phyloP scores from a whole-genome alignment of 371 early-diverging fungal species.

The Saksenaea vasiformis region DNA sequence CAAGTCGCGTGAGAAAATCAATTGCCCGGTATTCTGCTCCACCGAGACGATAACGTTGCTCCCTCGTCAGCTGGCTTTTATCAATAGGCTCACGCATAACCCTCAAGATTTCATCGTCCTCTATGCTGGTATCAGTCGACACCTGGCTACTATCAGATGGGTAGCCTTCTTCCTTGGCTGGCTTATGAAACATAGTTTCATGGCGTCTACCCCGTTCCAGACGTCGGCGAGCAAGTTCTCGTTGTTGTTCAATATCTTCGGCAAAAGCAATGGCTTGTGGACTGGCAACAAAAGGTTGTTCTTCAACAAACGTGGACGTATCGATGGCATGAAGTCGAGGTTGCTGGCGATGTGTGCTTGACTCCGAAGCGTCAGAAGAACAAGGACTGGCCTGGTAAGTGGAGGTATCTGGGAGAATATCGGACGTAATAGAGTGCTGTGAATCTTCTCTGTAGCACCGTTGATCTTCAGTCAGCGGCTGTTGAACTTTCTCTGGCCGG shows the following conservation, averaged over 20 bases:
- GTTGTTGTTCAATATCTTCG: constrained; percentile 38
- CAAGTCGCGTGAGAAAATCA: constrained; percentile 29
- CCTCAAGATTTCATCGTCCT: background rate
- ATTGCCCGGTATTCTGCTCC: constrained; percentile 44
- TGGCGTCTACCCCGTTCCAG: background rate
- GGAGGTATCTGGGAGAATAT: too few relatives aligned
- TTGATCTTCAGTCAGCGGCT: too few relatives aligned
- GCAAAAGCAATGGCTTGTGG: background rate
- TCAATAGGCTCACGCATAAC: constrained; percentile 24
- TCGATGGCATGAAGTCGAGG: background rate
- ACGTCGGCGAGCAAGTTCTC: constrained; percentile 37
- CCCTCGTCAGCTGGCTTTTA: constrained; percentile 29
- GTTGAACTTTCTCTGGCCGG: too few relatives aligned
- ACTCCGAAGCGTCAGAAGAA: too few relatives aligned
- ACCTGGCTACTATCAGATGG: background rate
- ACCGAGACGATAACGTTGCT: constrained; percentile 38
- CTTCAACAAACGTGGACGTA: too few relatives aligned
- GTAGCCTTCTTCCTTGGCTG: constrained; percentile 7
- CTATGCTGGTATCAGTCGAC: constrained; percentile 14
- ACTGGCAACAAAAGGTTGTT: background rate
- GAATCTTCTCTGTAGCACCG: too few relatives aligned
- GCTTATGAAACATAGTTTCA: background rate
- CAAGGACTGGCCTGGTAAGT: too few relatives aligned
- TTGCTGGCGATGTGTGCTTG: background rate
- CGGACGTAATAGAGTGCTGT: too few relatives aligned